Evolutionary conservation across 177 flowering plant species (phyloP), one percentile per base, ranked within the genome.

Genomic region (Vitis hybrid): DNA sequence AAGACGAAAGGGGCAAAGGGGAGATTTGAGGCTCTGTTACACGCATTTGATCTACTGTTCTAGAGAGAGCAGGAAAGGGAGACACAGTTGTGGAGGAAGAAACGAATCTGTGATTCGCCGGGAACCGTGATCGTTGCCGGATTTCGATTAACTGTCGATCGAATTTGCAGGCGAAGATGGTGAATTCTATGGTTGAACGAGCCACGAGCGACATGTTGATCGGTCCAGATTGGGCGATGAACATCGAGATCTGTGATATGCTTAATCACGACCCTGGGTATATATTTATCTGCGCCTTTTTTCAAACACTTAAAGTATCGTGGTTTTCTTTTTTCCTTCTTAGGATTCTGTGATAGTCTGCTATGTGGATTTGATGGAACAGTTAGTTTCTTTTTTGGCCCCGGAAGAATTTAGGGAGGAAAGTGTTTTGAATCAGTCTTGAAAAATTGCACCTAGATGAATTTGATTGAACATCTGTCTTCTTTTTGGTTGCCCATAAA

Each of bases 191-290:
- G 90, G 99, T 94, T 65, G 98, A 91, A n/a, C 73, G 99, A 70
- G 99, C 99, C 28, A 93, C 99, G 71, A 93, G 88, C 80, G 93
- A 90, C 72, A 80, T 91, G 97, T 83, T 95, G 77, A 91, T 95
- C 84, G 99, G 99, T 58, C 95, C 99, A 3, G 99, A 95, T 87
- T 95, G 98, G 99, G 99, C 99, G 18, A 88, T 88, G 96, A 95
- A 95, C 76, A 77, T 90, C 73, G 97, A 95, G 94, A 95, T 95
- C 94, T 95, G 97, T 68, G 97, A 95, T 70, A 88, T 89, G 71
- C 85, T 90, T 72, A 95, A 95, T 80, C 94, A 76, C 78, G 98
- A 95, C 75, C 95, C 92, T 15, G 87, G 78, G 99, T 95, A 89
- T 28, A 83, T 38, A 8, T 8, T 38, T 38, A 5, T 38, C 47